phyloP scores from a whole-genome alignment of 352 stramenopile genomes.

The Stramenopiles sp. region DNA sequence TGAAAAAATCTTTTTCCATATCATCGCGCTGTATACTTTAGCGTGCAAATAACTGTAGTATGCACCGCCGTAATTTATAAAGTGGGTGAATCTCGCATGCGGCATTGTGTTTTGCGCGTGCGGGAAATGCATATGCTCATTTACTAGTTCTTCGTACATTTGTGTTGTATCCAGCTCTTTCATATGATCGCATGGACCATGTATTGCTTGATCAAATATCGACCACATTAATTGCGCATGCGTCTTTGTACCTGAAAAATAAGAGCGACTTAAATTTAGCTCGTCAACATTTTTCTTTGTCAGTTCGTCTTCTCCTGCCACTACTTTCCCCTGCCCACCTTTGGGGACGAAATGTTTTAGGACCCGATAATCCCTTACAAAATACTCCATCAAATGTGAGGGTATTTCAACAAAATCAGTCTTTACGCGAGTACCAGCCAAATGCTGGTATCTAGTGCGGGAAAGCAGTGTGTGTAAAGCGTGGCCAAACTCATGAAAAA shows the following conservation, averaged over 20 bases:
- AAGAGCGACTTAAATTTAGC: slow-evolving; percentile 44
- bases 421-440: slow-evolving; percentile 73
- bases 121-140: slow-evolving; percentile 16
- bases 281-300: slow-evolving; percentile 36
- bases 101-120: slow-evolving; percentile 46
- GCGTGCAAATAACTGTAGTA: slow-evolving; percentile 77
- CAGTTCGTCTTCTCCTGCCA: slow-evolving; percentile 34
- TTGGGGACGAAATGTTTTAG: slow-evolving; percentile 56
- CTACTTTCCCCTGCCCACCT: slow-evolving; percentile 46
- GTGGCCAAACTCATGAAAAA: slow-evolving; percentile 96
- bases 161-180: background rate
- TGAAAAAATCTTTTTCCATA: slow-evolving; percentile 50
- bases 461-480: slow-evolving; percentile 86
- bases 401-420: slow-evolving; percentile 84
- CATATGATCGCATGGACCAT: background rate
- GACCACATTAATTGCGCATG: background rate
- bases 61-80: slow-evolving; percentile 53
- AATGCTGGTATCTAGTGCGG: slow-evolving; percentile 84
- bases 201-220: background rate
- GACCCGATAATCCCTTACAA: slow-evolving; percentile 68
- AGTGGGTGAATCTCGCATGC: slow-evolving; percentile 61
- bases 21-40: slow-evolving; percentile 59
- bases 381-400: slow-evolving; percentile 93
- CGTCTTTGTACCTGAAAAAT: slow-evolving; percentile 25
- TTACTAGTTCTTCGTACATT: background rate